Evolutionary conservation across 768 basidiomycete species (phyloP).

Genomic region (Leucocoprinus sp.): DNA sequence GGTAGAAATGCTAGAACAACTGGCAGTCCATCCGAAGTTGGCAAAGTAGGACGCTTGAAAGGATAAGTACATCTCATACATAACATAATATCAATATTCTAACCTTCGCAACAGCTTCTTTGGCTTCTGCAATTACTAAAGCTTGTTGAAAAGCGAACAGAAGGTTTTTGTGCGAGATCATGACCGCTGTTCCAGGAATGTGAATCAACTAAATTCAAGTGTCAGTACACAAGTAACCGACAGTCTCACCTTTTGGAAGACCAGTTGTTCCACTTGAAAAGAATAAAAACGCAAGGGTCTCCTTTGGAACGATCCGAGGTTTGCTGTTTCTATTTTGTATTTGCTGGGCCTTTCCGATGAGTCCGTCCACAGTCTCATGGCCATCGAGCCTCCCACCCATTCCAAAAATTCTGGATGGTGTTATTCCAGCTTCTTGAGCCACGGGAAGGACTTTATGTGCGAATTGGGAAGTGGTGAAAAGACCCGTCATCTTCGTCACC

Average conservation of each 20-base stretch:
- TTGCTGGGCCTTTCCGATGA: conserved; percentile 31
- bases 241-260: conserved; percentile 51
- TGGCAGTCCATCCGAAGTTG: conserved; percentile 37
- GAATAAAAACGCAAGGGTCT: conserved; percentile 58
- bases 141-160: conserved; percentile 33
- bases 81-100: conserved; percentile 17
- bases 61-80: neutral
- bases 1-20: conserved; percentile 52
- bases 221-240: neutral
- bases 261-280: conserved; percentile 78
- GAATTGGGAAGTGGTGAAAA: conserved; percentile 26
- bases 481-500: conserved; percentile 23
- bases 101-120: conserved; percentile 21
- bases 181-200: conserved; percentile 37
- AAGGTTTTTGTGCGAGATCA: conserved; percentile 61
- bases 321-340: conserved; percentile 29
- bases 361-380: conserved; percentile 30
- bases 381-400: conserved; percentile 29
- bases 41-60: conserved; percentile 28
- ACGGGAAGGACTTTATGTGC: conserved; percentile 21
- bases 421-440: conserved; percentile 24
- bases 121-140: conserved; percentile 20
- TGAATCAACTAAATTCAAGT: neutral
- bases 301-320: conserved; percentile 34
- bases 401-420: conserved; percentile 38